Conservation (phyloP, 2,329 filamentous ascomycete species). For the Nectriaceae sp. region DNA sequence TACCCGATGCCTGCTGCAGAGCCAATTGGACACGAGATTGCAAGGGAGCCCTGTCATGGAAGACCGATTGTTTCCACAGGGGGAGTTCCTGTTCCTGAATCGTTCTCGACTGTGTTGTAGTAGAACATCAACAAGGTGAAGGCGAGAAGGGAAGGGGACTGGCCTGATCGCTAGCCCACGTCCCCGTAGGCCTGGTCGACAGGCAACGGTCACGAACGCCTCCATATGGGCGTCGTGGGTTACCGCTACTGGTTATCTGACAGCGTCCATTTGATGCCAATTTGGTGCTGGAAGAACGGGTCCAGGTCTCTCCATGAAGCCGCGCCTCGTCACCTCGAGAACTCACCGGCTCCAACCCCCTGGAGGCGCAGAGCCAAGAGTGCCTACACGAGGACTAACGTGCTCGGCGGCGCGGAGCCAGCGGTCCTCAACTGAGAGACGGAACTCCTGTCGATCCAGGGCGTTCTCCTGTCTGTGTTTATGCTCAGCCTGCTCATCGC, state of each 20-base stretch:
- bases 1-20: not conserved
- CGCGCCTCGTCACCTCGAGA: not conserved
- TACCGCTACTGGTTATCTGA: not conserved
- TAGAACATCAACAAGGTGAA: too few relatives aligned
- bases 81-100: not conserved
- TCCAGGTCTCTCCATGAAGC: not conserved
- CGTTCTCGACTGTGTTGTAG: too few relatives aligned
- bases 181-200: too few relatives aligned
- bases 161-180: too few relatives aligned
- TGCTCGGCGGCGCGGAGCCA: not conserved
- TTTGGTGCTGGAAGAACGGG: not conserved
- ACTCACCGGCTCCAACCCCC: not conserved
- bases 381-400: not conserved
- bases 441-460: slow-evolving; percentile 11
- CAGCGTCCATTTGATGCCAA: not conserved
- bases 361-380: slow-evolving; percentile 1
- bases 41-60: not conserved
- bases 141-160: too few relatives aligned
- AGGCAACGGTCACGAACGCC: too few relatives aligned
- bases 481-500: slow-evolving; percentile 4
- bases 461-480: not conserved
- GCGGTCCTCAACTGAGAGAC: not conserved
- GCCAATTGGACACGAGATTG: not conserved
- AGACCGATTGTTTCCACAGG: too few relatives aligned
- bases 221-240: not conserved